phyloP scores from a whole-genome alignment of 2,329 filamentous ascomycete species.

The Ascochyta clinopodiicola region DNA sequence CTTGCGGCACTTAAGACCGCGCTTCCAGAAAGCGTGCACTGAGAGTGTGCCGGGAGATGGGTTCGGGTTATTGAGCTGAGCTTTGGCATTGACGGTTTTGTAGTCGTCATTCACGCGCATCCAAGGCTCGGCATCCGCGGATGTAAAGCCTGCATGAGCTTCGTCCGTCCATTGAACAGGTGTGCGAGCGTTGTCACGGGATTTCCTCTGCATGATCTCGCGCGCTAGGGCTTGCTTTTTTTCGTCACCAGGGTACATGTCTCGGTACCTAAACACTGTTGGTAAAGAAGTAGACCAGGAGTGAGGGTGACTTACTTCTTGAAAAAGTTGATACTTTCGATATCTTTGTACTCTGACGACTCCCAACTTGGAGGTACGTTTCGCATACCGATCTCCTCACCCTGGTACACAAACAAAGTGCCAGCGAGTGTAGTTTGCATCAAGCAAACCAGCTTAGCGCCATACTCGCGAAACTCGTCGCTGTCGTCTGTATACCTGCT shows the following conservation, averaged over 20 bases:
- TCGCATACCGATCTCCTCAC: conserved; percentile 60
- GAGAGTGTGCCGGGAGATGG: conserved; percentile 47
- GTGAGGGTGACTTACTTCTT: conserved; percentile 38
- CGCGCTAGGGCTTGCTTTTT: conserved; percentile 38
- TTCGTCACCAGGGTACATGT: conserved; percentile 37
- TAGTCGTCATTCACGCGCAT: conserved; percentile 67
- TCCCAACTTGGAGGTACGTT: conserved; percentile 54
- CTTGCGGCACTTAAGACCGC: conserved; percentile 62
- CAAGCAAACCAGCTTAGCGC: conserved; percentile 56
- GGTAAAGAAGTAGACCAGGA: background rate
- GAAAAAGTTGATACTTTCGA: conserved; percentile 64
- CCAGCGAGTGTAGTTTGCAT: conserved; percentile 58
- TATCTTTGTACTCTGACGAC: conserved; percentile 58
- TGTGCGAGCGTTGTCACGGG: conserved; percentile 70
- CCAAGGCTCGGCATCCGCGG: conserved; percentile 60
- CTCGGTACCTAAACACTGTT: conserved; percentile 29
- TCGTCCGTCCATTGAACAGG: conserved; percentile 71
- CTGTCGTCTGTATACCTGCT: conserved; percentile 57
- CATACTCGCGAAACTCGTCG: conserved; percentile 54
- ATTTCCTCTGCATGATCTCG: conserved; percentile 62
- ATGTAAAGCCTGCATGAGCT: conserved; percentile 68
- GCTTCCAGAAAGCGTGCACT: conserved; percentile 68
- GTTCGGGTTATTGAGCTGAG: conserved; percentile 52
- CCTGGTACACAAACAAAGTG: conserved; percentile 59
- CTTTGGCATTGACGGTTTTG: conserved; percentile 62